Conservation (phyloP, 345 rosid species). For the Euphorbia peplus region DNA sequence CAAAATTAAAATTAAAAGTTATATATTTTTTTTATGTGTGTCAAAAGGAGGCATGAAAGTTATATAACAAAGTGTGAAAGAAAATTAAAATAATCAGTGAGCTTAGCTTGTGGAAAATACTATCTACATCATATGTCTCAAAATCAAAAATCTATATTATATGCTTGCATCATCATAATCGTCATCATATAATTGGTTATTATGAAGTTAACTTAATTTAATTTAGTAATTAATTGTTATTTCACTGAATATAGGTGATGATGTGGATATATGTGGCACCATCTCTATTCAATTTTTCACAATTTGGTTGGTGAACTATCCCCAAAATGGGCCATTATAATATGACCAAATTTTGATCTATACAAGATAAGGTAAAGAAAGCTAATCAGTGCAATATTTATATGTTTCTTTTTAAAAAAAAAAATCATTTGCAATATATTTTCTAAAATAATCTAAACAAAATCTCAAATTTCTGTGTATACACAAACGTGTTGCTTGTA, state of each 20-base stretch:
- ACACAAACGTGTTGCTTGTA: too few relatives aligned
- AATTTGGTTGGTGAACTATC: conserved; percentile 25
- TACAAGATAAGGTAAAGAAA: not conserved
- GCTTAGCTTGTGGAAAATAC: too few relatives aligned
- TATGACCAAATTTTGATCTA: not conserved
- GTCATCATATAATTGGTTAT: conserved; percentile 5
- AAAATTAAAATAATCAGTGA: too few relatives aligned
- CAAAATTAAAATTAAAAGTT: not conserved
- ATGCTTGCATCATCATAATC: conserved; percentile 17
- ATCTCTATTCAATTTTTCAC: conserved; percentile 11
- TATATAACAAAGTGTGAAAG: conserved; percentile 9
- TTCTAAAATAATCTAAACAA: too few relatives aligned
- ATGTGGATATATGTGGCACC: conserved; percentile 6
- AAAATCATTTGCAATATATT: too few relatives aligned
- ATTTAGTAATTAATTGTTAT: not conserved
- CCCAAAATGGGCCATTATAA: not conserved
- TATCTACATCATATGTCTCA: too few relatives aligned
- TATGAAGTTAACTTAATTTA: not conserved
- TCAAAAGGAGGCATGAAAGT: conserved; percentile 1
- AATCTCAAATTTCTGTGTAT: too few relatives aligned
- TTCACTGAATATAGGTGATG: not conserved
- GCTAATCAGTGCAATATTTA: not conserved
- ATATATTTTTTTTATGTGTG: not conserved
- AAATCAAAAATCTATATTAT: not conserved
- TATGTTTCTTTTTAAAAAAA: not conserved